Percentiles rank a stretch among this genome's conserved stretches.
phyloP scores from a whole-genome alignment of 1,284 basidiomycete species.

The Macrocystidia cucumis region DNA sequence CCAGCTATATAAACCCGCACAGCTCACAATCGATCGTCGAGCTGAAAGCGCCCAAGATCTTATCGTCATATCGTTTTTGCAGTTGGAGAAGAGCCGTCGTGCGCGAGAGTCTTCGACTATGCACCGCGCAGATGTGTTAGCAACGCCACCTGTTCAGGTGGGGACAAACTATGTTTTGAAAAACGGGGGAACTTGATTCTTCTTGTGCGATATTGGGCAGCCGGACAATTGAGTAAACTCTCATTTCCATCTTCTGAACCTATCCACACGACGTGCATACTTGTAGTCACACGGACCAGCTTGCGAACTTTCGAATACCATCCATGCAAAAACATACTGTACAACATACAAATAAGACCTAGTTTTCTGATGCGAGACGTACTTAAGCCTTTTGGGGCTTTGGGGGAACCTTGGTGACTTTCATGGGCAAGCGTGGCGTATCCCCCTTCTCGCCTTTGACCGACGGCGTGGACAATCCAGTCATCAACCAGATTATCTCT shows the following conservation, averaged over 20 bases:
- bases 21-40: constrained; percentile 22
- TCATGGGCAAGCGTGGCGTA: background rate
- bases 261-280: no score
- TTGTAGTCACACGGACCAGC: no score
- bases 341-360: no score
- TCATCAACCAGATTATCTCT: constrained; percentile 11
- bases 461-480: background rate
- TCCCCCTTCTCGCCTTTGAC: background rate
- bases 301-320: no score
- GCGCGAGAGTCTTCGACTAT: constrained; percentile 15
- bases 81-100: constrained; percentile 27
- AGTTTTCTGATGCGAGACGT: no score
- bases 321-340: no score
- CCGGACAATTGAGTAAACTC: no score
- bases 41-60: constrained; percentile 27
- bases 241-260: no score
- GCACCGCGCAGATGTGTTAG: constrained; percentile 9
- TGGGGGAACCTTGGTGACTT: background rate
- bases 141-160: background rate
- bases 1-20: constrained; percentile 13
- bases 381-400: no score
- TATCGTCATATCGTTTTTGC: constrained; percentile 30
- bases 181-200: no score
- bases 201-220: no score
- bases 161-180: background rate